A percentile compares a stretch with the other conserved stretches of the same genome.
phyloP scores from a whole-genome alignment of 1,139 yeast genomes.

The Geotrichum candidum region DNA sequence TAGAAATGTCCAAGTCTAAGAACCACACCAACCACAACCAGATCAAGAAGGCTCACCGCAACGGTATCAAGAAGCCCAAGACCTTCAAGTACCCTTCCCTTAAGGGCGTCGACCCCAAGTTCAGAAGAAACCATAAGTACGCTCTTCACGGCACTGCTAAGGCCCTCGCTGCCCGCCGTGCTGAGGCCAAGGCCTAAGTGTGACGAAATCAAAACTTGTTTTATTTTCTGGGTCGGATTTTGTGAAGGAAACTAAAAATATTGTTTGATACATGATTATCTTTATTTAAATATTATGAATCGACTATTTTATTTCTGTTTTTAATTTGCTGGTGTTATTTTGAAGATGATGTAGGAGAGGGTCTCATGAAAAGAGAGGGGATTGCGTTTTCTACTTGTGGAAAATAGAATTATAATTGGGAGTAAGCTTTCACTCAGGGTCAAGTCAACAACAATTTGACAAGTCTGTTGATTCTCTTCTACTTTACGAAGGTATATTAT shows the following conservation, averaged over 20 bases:
- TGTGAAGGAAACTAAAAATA: background rate
- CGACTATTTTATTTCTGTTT: background rate
- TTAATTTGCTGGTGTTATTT: background rate
- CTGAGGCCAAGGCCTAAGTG: conserved; percentile 17
- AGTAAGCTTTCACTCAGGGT: too few species aligned
- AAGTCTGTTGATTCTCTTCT: too few species aligned
- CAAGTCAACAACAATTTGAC: too few species aligned
- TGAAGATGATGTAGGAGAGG: background rate
- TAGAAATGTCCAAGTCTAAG: conserved; percentile 48
- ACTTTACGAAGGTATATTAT: too few species aligned
- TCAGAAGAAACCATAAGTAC: conserved; percentile 97
- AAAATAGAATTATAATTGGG: background rate
- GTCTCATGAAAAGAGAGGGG: background rate
- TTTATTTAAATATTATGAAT: background rate
- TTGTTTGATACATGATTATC: background rate
- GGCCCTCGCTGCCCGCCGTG: conserved; percentile 57
- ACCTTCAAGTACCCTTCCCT: conserved; percentile 96
- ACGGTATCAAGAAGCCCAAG: conserved; percentile 99
- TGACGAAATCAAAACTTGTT: background rate
- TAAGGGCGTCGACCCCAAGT: conserved; percentile 98
- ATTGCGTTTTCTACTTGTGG: too few species aligned
- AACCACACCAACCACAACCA: conserved; percentile 99
- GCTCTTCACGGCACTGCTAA: conserved; percentile 97
- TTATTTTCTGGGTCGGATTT: background rate
- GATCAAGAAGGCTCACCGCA: conserved; percentile 98